Evolutionary conservation across 257 asterid species (phyloP).

Genomic region (Solanum stenotomum): DNA sequence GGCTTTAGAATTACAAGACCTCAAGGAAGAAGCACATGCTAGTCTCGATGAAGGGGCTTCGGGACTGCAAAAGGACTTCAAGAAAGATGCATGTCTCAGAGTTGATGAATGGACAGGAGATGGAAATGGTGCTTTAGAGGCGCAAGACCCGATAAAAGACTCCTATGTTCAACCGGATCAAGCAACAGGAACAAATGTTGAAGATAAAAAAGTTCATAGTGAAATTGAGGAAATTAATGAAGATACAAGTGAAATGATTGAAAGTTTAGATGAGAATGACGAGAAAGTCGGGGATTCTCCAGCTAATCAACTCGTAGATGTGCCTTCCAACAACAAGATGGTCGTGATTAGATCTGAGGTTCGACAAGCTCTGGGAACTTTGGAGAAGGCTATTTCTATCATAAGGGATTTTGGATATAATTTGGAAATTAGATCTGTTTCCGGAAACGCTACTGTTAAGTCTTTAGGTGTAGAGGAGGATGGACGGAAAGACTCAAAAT

Average conservation of each 20-base stretch:
- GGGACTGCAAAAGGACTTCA: background rate
- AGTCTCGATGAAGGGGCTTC: background rate
- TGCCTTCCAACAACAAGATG: slow-evolving; percentile 7
- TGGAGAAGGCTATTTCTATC: slow-evolving; percentile 50
- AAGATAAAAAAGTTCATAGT: background rate
- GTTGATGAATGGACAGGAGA: background rate
- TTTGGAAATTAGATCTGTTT: slow-evolving; percentile 1
- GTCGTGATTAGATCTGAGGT: slow-evolving; percentile 24
- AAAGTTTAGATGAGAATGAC: slow-evolving; percentile 6
- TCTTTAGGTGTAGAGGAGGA: slow-evolving; percentile 5
- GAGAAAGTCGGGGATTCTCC: background rate
- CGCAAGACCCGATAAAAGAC: background rate
- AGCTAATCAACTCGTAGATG: slow-evolving; percentile 12
- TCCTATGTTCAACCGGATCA: background rate
- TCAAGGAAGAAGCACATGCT: background rate
- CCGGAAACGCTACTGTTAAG: background rate
- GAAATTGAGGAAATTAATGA: slow-evolving; percentile 58
- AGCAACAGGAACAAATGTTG: background rate
- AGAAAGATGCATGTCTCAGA: background rate
- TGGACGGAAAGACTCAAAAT: slow-evolving; percentile 8
- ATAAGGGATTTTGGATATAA: slow-evolving; percentile 27
- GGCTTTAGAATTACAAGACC: background rate
- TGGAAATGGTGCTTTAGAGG: background rate
- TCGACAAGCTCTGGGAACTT: slow-evolving; percentile 43
- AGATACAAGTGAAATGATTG: slow-evolving; percentile 14